Evolutionary conservation across 2,329 filamentous ascomycete species (phyloP).

Genomic region (Hypocrella siamensis): DNA sequence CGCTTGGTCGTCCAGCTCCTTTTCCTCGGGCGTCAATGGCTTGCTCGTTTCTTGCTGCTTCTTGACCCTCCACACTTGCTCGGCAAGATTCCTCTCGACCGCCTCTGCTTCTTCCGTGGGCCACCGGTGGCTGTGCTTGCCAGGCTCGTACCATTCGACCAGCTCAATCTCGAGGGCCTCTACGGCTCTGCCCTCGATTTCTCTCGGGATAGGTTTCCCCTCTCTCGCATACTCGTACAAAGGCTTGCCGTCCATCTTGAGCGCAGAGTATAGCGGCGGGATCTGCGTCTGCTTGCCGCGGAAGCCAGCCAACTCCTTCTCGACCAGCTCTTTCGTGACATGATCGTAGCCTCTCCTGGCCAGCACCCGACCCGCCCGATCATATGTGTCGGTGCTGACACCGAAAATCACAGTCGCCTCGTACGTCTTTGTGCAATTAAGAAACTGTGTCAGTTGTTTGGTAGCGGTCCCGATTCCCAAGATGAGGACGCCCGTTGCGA

Average conservation of each 20-base stretch:
- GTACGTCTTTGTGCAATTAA: conserved; percentile 85
- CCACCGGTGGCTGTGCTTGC: conserved; percentile 64
- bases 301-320: conserved; percentile 60
- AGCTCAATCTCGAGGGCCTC: conserved; percentile 65
- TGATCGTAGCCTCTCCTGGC: conserved; percentile 61
- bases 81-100: conserved; percentile 60
- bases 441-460: conserved; percentile 63
- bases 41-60: conserved; percentile 35
- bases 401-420: conserved; percentile 83
- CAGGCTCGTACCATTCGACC: conserved; percentile 71
- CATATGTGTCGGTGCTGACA: conserved; percentile 84
- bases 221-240: conserved; percentile 92
- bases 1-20: conserved; percentile 38
- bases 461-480: conserved; percentile 78
- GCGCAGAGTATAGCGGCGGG: conserved; percentile 81
- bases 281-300: conserved; percentile 75
- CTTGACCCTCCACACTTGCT: conserved; percentile 52
- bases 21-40: conserved; percentile 36
- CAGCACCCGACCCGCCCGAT: conserved; percentile 70
- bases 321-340: conserved; percentile 63
- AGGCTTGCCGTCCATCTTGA: conserved; percentile 86
- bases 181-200: conserved; percentile 69
- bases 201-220: conserved; percentile 69
- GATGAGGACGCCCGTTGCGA: conserved; percentile 86
- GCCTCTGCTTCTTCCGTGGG: conserved; percentile 63